These are phyloP conservation scores for Medicago ruthenica DNA, from an alignment of 306 rosid species.

Conservation along the genomic window DNA sequence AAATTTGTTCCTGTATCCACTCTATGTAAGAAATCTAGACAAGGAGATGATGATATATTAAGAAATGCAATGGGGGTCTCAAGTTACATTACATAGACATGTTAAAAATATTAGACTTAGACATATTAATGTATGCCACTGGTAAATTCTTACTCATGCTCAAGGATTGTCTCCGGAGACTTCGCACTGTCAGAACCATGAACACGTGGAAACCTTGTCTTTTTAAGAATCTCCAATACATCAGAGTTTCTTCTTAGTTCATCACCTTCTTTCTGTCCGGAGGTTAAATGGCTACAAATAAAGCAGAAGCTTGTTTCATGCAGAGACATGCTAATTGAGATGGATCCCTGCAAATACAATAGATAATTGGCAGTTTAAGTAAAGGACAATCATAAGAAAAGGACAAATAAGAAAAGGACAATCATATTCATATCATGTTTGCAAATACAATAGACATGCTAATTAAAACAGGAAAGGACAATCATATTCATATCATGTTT, in stretches of 20 bases:
- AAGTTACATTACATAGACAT: not conserved
- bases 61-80: not conserved
- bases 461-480: too few relatives aligned
- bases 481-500: not conserved
- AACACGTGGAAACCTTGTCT: constrained; percentile 93
- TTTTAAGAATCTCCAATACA: constrained; percentile 90
- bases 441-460: too few relatives aligned
- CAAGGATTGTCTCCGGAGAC: constrained; percentile 93
- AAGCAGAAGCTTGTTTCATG: constrained; percentile 96
- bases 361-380: constrained; percentile 29
- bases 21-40: constrained; percentile 18
- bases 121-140: constrained; percentile 20
- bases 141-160: constrained; percentile 83
- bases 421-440: not conserved
- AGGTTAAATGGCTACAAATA: constrained; percentile 92
- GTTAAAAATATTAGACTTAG: not conserved
- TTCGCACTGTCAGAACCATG: constrained; percentile 66
- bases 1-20: not conserved
- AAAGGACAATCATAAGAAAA: constrained; percentile 16
- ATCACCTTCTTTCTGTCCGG: constrained; percentile 98
- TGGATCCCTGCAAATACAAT: constrained; percentile 83
- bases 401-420: too few relatives aligned
- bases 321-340: constrained; percentile 94
- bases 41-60: not conserved
- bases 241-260: constrained; percentile 93